phyloP scores from a whole-genome alignment of 2,329 filamentous ascomycete genomes.

The Botrytis pseudocinerea region DNA sequence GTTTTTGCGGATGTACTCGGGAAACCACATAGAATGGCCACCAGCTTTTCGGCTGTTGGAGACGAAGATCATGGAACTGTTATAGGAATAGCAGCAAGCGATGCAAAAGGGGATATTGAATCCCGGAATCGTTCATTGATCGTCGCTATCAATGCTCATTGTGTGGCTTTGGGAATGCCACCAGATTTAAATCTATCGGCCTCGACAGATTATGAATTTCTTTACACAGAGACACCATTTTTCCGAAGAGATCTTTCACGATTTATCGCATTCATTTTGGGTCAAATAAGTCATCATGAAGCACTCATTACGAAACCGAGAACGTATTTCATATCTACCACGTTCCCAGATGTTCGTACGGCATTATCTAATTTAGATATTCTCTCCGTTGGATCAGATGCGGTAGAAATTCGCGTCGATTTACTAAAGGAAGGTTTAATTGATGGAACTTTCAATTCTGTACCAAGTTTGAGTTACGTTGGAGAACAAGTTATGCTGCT shows the following conservation, averaged over 20 bases:
- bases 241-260: conserved; percentile 74
- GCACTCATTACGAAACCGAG: conserved; percentile 74
- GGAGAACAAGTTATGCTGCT: conserved; percentile 84
- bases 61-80: conserved; percentile 62
- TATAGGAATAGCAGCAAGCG: conserved; percentile 61
- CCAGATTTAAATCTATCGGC: conserved; percentile 66
- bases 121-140: conserved; percentile 59
- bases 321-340: conserved; percentile 85
- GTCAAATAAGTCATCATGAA: conserved; percentile 76
- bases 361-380: conserved; percentile 85
- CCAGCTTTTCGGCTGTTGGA: conserved; percentile 55
- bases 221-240: conserved; percentile 73
- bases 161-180: conserved; percentile 68
- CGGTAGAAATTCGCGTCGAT: conserved; percentile 82
- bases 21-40: conserved; percentile 64
- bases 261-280: conserved; percentile 76
- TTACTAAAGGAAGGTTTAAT: conserved; percentile 70
- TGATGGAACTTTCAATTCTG: conserved; percentile 60
- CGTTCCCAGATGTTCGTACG: conserved; percentile 81
- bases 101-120: conserved; percentile 58
- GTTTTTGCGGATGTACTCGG: conserved; percentile 78
- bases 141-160: conserved; percentile 74
- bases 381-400: conserved; percentile 81
- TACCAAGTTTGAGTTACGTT: conserved; percentile 81
- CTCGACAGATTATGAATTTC: conserved; percentile 80